These are phyloP conservation scores for Chaetomium fimeti DNA, from an alignment of 495 filamentous ascomycete species.

Conservation along the genomic window DNA sequence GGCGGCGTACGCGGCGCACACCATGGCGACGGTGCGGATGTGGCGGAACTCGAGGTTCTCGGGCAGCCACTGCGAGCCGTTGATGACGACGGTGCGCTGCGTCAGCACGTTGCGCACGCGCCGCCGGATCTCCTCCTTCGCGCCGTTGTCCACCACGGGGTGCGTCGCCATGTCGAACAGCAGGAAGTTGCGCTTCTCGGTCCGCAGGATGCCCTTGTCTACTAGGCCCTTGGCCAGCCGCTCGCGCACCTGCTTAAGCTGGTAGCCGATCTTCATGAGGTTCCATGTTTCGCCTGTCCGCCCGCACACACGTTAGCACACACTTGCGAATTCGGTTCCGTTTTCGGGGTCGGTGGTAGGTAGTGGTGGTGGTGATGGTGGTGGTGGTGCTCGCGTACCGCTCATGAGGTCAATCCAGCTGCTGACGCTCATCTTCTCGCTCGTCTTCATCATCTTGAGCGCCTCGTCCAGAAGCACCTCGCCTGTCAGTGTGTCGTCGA, in stretches of 20 bases:
- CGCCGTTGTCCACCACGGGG: slow-evolving; percentile 93
- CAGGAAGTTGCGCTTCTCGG: slow-evolving; percentile 98
- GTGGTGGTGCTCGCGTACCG: slow-evolving; percentile 53
- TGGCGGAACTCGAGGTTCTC: slow-evolving; percentile 93
- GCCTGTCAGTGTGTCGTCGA: slow-evolving; percentile 95
- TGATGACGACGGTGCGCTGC: slow-evolving; percentile 88
- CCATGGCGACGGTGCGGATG: slow-evolving; percentile 87
- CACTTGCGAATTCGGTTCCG: too few species aligned
- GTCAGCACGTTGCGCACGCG: slow-evolving; percentile 91
- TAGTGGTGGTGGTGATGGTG: too few species aligned
- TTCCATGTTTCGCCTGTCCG: slow-evolving; percentile 95
- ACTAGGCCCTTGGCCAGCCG: slow-evolving; percentile 96
- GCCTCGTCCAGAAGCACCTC: slow-evolving; percentile 98
- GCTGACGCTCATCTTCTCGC: slow-evolving; percentile 99
- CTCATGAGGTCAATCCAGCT: slow-evolving; percentile 99
- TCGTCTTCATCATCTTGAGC: slow-evolving; percentile 99
- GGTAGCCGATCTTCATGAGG: slow-evolving; percentile 99
- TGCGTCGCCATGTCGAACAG: slow-evolving; percentile 99
- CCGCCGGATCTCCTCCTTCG: slow-evolving; percentile 93
- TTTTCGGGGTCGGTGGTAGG: too few species aligned
- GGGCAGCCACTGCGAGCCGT: slow-evolving; percentile 78
- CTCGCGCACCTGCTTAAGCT: slow-evolving; percentile 98
- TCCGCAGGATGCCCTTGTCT: slow-evolving; percentile 96
- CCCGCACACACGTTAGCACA: background rate
- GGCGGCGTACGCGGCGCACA: slow-evolving; percentile 95